Evolutionary conservation across 1,284 basidiomycete species (phyloP), one percentile per base, ranked within the genome.

Genomic region (Cryptococcus hybrid): DNA sequence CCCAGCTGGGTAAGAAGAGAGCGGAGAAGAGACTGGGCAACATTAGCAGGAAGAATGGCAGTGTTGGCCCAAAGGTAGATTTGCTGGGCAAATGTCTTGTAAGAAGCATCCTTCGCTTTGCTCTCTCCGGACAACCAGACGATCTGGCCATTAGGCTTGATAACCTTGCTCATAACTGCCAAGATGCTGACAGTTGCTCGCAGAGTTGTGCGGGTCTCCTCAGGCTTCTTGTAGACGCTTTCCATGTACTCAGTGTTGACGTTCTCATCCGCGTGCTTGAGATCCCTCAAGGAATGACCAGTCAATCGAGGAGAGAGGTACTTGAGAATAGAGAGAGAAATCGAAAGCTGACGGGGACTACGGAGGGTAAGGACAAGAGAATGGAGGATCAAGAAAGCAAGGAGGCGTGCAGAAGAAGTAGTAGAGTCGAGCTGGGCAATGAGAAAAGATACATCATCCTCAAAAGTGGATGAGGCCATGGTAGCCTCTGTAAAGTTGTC

Each of bases 1-100:
- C 84, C 84, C 3, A 94, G 79, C 55, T 82, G 84, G 47, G 82
- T 78, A 68, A 97, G 89, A 0, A 96, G 76, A 0, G 80, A 73
- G 55, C 83, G 82, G 37, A 92, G 82, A 43, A 92, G 75, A 18
- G 80, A 76, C 0, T 82, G 80, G 0, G 86, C 82, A 3, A 90
- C 73, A 1, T 69, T 59, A 3, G 79, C 9, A 78, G 80, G 8
- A 75, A 78, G 37, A 78, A 70, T 2, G 80, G 81, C 46, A 5
- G 71, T 71, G 59, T 87, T 89, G 37, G 85, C 84, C 43, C 89
- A 67, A 37, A 69, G 74, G 72, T 93, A 93, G 1, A 89, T 71
- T 5, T 61, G 49, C 35, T 61, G 56, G 0, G 68, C 55, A 45
- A 69, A 57, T 7, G 42, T 7, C n/a, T 61, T 59, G 55, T 51